Evolutionary conservation across 2,329 filamentous ascomycete genomes (phyloP).

Genomic region (Graphiopsis chlorocephala): DNA sequence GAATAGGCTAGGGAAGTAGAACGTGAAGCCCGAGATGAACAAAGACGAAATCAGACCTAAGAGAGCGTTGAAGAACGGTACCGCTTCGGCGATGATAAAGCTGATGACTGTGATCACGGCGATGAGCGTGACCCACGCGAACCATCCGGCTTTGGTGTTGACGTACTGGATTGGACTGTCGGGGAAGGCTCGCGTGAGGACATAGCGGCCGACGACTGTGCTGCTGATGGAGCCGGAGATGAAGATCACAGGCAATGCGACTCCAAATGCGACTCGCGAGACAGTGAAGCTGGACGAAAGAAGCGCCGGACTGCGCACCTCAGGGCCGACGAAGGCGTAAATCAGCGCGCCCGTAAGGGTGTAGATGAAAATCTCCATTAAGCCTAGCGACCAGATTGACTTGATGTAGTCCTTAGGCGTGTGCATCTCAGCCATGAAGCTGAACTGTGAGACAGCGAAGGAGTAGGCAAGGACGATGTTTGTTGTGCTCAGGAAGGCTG

Average conservation of each 20-base stretch:
- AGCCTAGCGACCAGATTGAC: conserved; percentile 56
- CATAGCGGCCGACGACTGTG: conserved; percentile 49
- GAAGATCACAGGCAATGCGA: conserved; percentile 70
- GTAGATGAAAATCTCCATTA: conserved; percentile 64
- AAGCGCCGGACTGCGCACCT: conserved; percentile 64
- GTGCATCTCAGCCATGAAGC: conserved; percentile 65
- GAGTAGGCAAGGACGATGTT: conserved; percentile 69
- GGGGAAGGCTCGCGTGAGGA: conserved; percentile 63
- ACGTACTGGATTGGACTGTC: conserved; percentile 51
- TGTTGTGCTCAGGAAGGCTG: conserved; percentile 62
- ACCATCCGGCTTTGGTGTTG: conserved; percentile 44
- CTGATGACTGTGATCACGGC: conserved; percentile 58
- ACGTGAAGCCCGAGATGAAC: conserved; percentile 65
- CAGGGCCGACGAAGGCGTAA: conserved; percentile 63
- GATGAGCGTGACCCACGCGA: conserved; percentile 61
- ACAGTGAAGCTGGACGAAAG: conserved; percentile 58
- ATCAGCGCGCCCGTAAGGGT: conserved; percentile 64
- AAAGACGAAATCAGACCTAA: conserved; percentile 61
- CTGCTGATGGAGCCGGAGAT: conserved; percentile 72
- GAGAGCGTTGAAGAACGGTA: conserved; percentile 69
- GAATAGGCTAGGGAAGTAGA: conserved; percentile 39
- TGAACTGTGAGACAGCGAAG: conserved; percentile 61
- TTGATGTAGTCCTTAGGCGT: conserved; percentile 63
- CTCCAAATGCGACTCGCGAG: conserved; percentile 65
- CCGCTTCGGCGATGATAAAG: conserved; percentile 68